phyloP scores from a whole-genome alignment of 176 grass and related monocot species.

The Microstegium vimineum region DNA sequence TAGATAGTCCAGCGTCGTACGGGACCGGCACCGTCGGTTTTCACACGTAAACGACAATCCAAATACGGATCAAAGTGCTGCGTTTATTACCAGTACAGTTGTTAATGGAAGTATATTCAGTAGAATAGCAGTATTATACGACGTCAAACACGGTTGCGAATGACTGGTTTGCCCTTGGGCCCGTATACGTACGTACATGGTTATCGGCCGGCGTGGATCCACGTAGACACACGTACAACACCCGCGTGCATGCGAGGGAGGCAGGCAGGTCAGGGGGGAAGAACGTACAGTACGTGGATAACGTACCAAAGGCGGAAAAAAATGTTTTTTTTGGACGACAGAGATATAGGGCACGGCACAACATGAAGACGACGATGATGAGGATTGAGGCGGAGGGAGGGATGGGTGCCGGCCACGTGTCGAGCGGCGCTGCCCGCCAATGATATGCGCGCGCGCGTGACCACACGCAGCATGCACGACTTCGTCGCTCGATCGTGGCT shows the following conservation, averaged over 20 bases:
- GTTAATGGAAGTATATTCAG: background rate
- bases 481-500: too few species aligned
- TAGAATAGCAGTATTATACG: background rate
- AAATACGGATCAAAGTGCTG: background rate
- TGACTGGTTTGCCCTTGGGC: background rate
- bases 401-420: constrained; percentile 18
- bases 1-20: background rate
- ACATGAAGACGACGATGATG: background rate
- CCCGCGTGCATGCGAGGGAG: background rate
- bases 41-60: background rate
- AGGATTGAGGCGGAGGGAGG: background rate
- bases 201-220: constrained; percentile 36
- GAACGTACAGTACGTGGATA: constrained; percentile 24
- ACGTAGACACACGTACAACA: constrained; percentile 29
- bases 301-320: background rate
- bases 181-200: too few species aligned
- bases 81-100: background rate
- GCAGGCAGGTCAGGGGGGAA: too few species aligned
- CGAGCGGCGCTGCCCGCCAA: background rate
- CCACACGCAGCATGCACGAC: too few species aligned
- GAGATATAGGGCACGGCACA: too few species aligned
- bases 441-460: background rate
- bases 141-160: background rate
- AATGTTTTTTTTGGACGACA: too few species aligned
- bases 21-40: background rate